Base-by-base conservation (phyloP, 805 yeast species). In the Myxozyma neotropica region DNA sequence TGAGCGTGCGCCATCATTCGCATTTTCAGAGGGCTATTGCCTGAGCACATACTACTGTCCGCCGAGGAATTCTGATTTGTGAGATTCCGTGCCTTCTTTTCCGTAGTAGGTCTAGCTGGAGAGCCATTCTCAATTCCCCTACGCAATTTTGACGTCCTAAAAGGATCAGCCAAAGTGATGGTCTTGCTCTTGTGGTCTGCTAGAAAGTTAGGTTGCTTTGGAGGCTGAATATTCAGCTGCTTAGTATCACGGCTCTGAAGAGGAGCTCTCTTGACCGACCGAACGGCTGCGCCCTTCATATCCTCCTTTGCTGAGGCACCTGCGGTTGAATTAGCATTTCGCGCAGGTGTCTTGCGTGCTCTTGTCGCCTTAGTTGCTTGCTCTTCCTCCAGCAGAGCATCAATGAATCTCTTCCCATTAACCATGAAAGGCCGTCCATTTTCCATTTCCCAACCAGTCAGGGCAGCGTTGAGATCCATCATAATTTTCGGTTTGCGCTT, bases 401-500 rank as follows among this genome's bases (percentile, higher is more conserved):
- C 77, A 44, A 76, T 69, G 44, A 83, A 80, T 38, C 80, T 79
- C 60, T 77, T 78, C 1, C 86, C 88, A 51, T 79, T 72, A 19
- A 85, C 77, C 49, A 63, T 38, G 33, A 74, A 74, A 13, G 68
- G 72, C 24, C 57, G 47, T 6, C 67, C 69, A 27, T 62, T 54
- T 29, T 69, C 65, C 10, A 44, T 67, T 63, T 86, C 84, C 76
- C 82, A 88, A 12, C 74, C 75, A 2, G 67, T 59, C 3, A 89
- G 67, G 51, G 80, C 80, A 0, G 62, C 43, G 60, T 80, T 81
- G 49, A 93, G 72, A 0, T 77, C 81, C 3, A 75, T 72, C 8
- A 89, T 73, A 0, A 87, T 77, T 38, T 77, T 76, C 0, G 98
- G 98, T 65, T 89, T 75, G 65, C 81, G 81, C 68, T 83, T 83